Percentiles rank a stretch among this genome's conserved stretches.
Evolutionary conservation across 371 early-diverging fungal species (phyloP).

Genomic region (Batrachochytrium dendrobatidis): DNA sequence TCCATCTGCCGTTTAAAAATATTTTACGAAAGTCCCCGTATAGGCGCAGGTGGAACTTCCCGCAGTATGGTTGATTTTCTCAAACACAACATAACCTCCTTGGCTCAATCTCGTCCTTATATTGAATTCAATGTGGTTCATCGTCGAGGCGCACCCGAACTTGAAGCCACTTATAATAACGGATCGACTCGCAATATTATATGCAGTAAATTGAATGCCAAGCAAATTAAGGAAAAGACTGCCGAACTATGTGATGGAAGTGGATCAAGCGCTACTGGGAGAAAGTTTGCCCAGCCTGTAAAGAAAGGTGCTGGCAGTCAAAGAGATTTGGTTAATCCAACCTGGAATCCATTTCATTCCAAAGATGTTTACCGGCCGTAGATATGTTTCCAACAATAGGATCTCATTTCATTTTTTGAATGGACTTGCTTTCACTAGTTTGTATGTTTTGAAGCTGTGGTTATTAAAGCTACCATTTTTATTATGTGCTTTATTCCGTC

Average conservation of each 20-base stretch:
- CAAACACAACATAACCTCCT: conserved; percentile 11
- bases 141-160: conserved; percentile 19
- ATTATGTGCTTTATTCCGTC: too few species aligned
- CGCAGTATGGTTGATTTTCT: conserved; percentile 36
- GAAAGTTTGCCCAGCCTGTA: conserved; percentile 7
- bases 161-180: conserved; percentile 27
- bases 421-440: too few species aligned
- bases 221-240: conserved; percentile 16
- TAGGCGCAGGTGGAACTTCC: conserved; percentile 32
- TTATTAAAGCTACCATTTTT: too few species aligned
- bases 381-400: too few species aligned
- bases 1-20: conserved; percentile 26
- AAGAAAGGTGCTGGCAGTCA: conserved; percentile 3
- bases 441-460: too few species aligned
- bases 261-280: conserved; percentile 8
- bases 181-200: conserved; percentile 18
- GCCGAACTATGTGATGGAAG: conserved; percentile 28
- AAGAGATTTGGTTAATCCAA: conserved; percentile 6
- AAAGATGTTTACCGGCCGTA: conserved; percentile 27
- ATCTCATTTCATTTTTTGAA: too few species aligned
- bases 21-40: conserved; percentile 32
- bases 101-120: conserved; percentile 26
- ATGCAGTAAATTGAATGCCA: conserved; percentile 9
- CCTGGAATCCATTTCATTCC: conserved; percentile 32
- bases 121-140: conserved; percentile 29